Evolutionary conservation across 345 rosid species (phyloP).

Genomic region (Syzygium aromaticum): DNA sequence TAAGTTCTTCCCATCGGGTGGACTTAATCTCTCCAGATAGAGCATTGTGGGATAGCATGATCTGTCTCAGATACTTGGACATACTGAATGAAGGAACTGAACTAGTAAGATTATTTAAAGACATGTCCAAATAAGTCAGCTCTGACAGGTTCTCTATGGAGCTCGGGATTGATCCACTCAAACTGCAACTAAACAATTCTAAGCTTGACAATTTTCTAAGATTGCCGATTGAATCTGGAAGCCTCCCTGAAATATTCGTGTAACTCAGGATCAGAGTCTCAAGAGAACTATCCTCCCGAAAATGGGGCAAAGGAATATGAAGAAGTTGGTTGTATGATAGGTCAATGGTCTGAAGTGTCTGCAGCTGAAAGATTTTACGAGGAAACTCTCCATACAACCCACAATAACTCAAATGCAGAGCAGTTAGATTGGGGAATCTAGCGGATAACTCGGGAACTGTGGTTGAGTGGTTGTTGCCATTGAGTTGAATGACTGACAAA

Average conservation of each 20-base stretch:
- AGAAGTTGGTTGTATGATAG: slow-evolving; percentile 1
- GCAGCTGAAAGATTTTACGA: slow-evolving; percentile 2
- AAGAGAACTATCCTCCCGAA: slow-evolving; percentile 7
- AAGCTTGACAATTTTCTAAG: slow-evolving; percentile 7
- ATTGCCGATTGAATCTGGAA: slow-evolving; percentile 24
- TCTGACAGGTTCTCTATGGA: slow-evolving; percentile 9
- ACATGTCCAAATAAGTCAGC: slow-evolving; percentile 20
- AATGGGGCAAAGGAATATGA: slow-evolving; percentile 6
- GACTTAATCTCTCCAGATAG: no score
- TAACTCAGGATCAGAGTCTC: slow-evolving; percentile 1
- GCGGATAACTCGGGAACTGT: slow-evolving; percentile 18
- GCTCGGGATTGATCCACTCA: slow-evolving; percentile 14
- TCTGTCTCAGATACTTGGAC: neutral
- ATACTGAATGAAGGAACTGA: slow-evolving; percentile 12
- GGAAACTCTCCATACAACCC: slow-evolving; percentile 19
- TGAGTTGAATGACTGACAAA: slow-evolving; percentile 13
- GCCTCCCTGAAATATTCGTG: slow-evolving; percentile 12
- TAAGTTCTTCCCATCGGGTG: no score
- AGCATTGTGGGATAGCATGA: no score
- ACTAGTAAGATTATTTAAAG: slow-evolving; percentile 18
- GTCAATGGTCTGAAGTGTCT: slow-evolving; percentile 16
- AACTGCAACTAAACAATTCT: slow-evolving; percentile 6
- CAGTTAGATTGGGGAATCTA: slow-evolving; percentile 7
- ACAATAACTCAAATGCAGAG: slow-evolving; percentile 6
- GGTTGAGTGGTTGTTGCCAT: slow-evolving; percentile 6